phyloP scores from a whole-genome alignment of 768 basidiomycete genomes.

The Termitomyces sp. region DNA sequence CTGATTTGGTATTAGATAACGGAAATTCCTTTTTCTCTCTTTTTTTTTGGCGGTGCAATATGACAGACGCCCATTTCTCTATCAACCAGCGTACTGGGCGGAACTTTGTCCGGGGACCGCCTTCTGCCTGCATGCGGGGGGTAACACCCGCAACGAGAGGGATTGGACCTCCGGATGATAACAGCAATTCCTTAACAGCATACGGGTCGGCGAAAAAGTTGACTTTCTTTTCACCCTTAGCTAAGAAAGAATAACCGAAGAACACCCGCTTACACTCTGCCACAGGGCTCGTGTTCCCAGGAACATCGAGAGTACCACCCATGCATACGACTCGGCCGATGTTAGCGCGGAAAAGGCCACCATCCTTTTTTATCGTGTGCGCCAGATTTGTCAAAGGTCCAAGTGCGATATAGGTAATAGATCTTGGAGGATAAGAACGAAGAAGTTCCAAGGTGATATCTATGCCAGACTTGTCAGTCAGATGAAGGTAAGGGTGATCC shows the following conservation, averaged over 20 bases:
- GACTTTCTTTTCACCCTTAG: constrained; percentile 48
- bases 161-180: constrained; percentile 22
- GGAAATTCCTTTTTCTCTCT: too few relatives aligned
- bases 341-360: constrained; percentile 44
- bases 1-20: constrained; percentile 19
- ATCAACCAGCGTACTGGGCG: too few relatives aligned
- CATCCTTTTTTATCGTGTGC: constrained; percentile 50
- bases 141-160: too few relatives aligned
- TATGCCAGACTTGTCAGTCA: constrained; percentile 41
- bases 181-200: constrained; percentile 68
- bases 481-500: constrained; percentile 39
- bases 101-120: too few relatives aligned
- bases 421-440: constrained; percentile 40
- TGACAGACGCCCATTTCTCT: too few relatives aligned
- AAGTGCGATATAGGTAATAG: constrained; percentile 66
- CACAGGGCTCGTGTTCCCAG: constrained; percentile 77
- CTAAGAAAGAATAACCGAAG: background rate
- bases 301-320: constrained; percentile 92
- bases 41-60: too few relatives aligned
- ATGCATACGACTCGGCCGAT: constrained; percentile 81
- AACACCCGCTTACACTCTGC: constrained; percentile 68
- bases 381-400: constrained; percentile 84
- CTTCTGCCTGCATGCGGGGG: too few relatives aligned
- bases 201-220: constrained; percentile 87
- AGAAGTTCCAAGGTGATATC: constrained; percentile 57